Base-by-base conservation (phyloP, 805 yeast genomes). In the Ogataea kodamae region DNA sequence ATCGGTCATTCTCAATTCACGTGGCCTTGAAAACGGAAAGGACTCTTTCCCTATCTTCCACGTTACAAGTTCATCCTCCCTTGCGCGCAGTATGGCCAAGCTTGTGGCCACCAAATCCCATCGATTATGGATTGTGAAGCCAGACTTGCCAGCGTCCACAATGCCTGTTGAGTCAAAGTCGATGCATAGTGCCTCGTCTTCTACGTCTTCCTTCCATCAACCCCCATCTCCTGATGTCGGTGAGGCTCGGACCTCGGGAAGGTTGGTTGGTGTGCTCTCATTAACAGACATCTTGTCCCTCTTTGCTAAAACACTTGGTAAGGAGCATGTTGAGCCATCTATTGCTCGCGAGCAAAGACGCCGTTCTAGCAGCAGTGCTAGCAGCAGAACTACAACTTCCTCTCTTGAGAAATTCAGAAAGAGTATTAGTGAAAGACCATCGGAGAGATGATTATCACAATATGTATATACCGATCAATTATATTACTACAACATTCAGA, bases 11-110 rank as follows among this genome's bases (percentile, higher is more conserved):
- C 71, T 92, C 44, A 81, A 83, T 45, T 80, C 81, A 35, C 79
- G 96, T 54, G 98, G 98, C 13, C 70, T 90, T 19, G 94, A 82
- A 52, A 89, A 88, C 54, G 96, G 96, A 33, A 88, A 89, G 60
- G 98, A 90, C 64, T 87, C 94, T 25, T 90, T 82, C 69, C 98
- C 98, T 11, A 90, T 92, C 24, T 90, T 90, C 71, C 95, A 90
- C 57, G 96, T 90, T 16, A 81, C 85, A 43, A 75, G 77, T 41
- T 71, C 73, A 24, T 77, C 94, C 7, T 79, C 92, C 0, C 68
- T 92, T 31, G 95, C 87, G 20, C 74, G 96, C 57, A 87, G 94
- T 6, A 73, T 92, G 52, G 97, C 97, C 20, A 90, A 92, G 58
- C 67, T 90, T 48, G 97, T 90, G 9, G 97, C 98, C 5, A 90